Evolutionary conservation across 495 filamentous ascomycete species (phyloP), one percentile per base, ranked within the genome.

Genomic region (Hapsidospora chrysogenum): DNA sequence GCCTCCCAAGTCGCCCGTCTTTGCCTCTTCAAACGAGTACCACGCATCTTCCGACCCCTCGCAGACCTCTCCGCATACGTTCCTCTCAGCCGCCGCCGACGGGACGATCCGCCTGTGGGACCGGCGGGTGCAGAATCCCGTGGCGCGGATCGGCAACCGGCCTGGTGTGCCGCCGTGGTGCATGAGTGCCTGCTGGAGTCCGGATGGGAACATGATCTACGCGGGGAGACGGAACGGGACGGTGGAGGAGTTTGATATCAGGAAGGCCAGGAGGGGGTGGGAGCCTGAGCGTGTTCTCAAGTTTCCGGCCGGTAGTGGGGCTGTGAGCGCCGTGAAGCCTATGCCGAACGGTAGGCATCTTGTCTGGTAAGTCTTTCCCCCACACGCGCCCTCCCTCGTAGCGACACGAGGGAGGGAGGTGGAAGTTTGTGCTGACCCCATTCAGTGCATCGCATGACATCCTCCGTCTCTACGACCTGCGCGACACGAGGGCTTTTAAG

Each of bases 101-200:
- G 89, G 89, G 29, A 78, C 76, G 2, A 74, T 96, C 37, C 75
- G 81, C 17, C 62, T 97, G 38, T 97, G 89, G 87, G 89, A 97
- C 50, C 71, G 85, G 27, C 72, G 89, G 13, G 67, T 78, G 42
- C 70, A 67, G 9, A 68, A 75, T 36, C 78, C 92, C 3, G 61
- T 95, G 9, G 84, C 92, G 19, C 69, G 74, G 23, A 84, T 95
- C 33, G 63, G 60, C 11, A 78, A 80, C 35, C 61, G 66, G 8
- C 64, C 59, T 16, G 78, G 79, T 34, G 75, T 78, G 5, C 85
- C 92, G 2, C 89, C 85, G 7, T 97, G 92, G 92, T 95, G 86
- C 54, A 96, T 93, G 78, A 83, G 78, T 41, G 85, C 84, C n/a
- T 92, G 83, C 56, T 97, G 92, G 89, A 85, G 78, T 40, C 85